Percentiles rank a stretch among this genome's conserved stretches.
Conservation (phyloP, 768 basidiomycete species). For the Russula emetica region DNA sequence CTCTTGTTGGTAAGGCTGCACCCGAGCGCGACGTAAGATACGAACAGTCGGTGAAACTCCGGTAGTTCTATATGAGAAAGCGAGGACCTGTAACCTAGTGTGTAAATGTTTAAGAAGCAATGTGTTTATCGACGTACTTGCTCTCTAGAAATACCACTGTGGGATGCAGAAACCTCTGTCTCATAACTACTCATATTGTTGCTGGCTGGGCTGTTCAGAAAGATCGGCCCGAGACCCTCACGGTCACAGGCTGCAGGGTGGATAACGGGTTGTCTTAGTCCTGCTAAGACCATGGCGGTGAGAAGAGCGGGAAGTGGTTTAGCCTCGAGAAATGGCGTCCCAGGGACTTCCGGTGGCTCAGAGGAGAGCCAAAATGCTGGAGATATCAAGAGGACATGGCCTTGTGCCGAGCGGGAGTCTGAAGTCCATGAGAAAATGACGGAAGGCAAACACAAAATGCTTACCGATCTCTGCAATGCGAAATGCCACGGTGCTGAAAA, state of each 20-base stretch:
- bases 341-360: not conserved
- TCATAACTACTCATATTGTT: not conserved
- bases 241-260: conserved; percentile 8
- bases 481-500: conserved; percentile 10
- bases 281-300: conserved; percentile 14
- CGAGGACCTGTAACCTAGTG: conserved; percentile 5
- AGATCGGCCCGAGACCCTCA: not conserved
- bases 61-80: not conserved
- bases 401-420: conserved; percentile 10
- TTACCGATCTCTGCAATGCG: conserved; percentile 16
- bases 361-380: conserved; percentile 16
- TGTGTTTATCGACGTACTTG: conserved; percentile 6
- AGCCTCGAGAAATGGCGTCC: not conserved
- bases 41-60: conserved; percentile 8
- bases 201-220: not conserved
- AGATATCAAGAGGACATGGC: conserved; percentile 11
- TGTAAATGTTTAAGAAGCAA: not conserved
- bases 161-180: not conserved
- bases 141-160: not conserved
- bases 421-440: not conserved
- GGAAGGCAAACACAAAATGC: not conserved
- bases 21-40: conserved; percentile 9
- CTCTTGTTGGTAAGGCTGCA: not conserved
- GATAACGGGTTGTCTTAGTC: not conserved
- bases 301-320: conserved; percentile 16